Evolutionary conservation across 495 filamentous ascomycete genomes (phyloP).

Genomic region (Bacidia gigantensis): DNA sequence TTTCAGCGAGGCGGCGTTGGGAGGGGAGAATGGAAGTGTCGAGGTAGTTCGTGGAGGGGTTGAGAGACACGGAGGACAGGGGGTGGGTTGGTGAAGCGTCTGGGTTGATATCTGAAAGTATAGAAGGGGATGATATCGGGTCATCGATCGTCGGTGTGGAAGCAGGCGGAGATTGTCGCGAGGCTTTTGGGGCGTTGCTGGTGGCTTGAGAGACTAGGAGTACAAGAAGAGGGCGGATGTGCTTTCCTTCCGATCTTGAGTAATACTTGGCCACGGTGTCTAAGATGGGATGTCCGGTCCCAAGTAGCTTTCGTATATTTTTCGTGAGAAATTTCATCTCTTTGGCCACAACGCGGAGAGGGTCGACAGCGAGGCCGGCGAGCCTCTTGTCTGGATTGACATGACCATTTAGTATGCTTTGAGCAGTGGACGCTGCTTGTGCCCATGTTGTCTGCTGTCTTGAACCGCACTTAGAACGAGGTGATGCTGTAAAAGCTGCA

Average conservation of each 20-base stretch:
- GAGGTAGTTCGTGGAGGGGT: constrained; percentile 32
- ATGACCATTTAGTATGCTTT: constrained; percentile 60
- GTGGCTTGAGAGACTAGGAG: constrained; percentile 93
- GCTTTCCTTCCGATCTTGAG: constrained; percentile 91
- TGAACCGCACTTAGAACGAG: not conserved
- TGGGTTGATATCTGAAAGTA: constrained; percentile 78
- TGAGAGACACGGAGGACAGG: constrained; percentile 35
- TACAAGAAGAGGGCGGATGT: constrained; percentile 85
- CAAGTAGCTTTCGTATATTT: constrained; percentile 75
- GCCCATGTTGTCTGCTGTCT: constrained; percentile 40
- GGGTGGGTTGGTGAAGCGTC: constrained; percentile 34
- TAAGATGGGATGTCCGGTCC: constrained; percentile 82
- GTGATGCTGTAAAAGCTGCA: not conserved
- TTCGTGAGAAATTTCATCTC: constrained; percentile 89
- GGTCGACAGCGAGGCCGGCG: constrained; percentile 53
- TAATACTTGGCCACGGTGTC: constrained; percentile 98
- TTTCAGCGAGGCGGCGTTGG: constrained; percentile 87
- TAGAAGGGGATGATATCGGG: constrained; percentile 56
- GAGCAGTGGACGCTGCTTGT: constrained; percentile 63
- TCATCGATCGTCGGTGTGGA: constrained; percentile 43
- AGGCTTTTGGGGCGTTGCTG: constrained; percentile 55
- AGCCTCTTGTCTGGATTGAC: constrained; percentile 36
- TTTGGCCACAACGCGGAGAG: constrained; percentile 72
- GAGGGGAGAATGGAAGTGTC: constrained; percentile 70
- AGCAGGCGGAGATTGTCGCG: constrained; percentile 11